phyloP scores from a whole-genome alignment of 768 basidiomycete genomes.

The Termitomyces sp. region DNA sequence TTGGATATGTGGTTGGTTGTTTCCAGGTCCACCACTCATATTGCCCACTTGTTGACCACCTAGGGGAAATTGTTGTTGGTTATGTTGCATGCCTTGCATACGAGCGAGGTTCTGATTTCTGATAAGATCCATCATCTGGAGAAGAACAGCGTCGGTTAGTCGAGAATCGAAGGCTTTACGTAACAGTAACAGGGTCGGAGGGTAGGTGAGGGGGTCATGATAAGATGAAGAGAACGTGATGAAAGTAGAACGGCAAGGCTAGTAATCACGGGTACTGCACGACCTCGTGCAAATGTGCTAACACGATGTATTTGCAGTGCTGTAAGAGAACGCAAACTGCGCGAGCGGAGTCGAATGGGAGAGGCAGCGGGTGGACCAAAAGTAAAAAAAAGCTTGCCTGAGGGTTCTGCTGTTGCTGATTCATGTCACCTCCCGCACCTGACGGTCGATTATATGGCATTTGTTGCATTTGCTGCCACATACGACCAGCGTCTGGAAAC shows the following conservation, averaged over 20 bases:
- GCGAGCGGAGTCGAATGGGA: slow-evolving; percentile 11
- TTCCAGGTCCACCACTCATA: slow-evolving; percentile 24
- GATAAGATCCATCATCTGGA: slow-evolving; percentile 43
- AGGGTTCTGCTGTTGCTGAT: slow-evolving; percentile 33
- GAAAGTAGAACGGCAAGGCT: slow-evolving; percentile 3
- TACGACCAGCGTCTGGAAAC: slow-evolving; percentile 49
- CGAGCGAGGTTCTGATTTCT: slow-evolving; percentile 40
- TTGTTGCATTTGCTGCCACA: slow-evolving; percentile 59
- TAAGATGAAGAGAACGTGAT: slow-evolving; percentile 17
- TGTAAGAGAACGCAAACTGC: slow-evolving; percentile 9
- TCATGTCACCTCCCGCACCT: slow-evolving; percentile 40
- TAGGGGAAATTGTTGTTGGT: slow-evolving; percentile 42
- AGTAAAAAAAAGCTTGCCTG: slow-evolving; percentile 40
- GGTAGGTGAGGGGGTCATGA: slow-evolving; percentile 13
- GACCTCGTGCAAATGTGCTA: slow-evolving; percentile 9
- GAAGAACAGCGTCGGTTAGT: slow-evolving; percentile 22
- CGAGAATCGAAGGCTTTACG: slow-evolving; percentile 17
- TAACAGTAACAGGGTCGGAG: slow-evolving; percentile 20
- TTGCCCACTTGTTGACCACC: slow-evolving; percentile 35
- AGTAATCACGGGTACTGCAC: slow-evolving; percentile 12
- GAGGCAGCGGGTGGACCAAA: slow-evolving; percentile 5
- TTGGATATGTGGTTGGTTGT: slow-evolving; percentile 27
- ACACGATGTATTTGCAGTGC: slow-evolving; percentile 12
- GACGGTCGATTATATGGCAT: slow-evolving; percentile 41
- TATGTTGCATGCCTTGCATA: slow-evolving; percentile 30